These are phyloP conservation scores for Amanita molliuscula DNA, from an alignment of 768 basidiomycete genomes.

Conservation along the genomic window DNA sequence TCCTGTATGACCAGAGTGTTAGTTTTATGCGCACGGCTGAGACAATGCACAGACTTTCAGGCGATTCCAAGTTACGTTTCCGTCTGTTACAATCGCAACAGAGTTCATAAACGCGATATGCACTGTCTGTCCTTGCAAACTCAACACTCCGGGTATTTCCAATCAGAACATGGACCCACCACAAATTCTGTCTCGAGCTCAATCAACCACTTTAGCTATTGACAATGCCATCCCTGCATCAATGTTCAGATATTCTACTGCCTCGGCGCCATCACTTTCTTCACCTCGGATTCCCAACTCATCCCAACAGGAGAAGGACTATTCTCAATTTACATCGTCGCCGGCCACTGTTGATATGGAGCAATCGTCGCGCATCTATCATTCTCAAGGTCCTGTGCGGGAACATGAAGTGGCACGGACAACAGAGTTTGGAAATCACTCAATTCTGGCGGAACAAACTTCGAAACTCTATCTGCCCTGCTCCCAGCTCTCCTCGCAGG, in stretches of 20 bases:
- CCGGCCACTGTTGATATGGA: not conserved
- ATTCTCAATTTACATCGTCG: not conserved
- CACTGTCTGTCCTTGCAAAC: conserved; percentile 66
- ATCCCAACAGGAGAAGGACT: not conserved
- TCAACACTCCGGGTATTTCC: conserved; percentile 24
- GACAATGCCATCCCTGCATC: not conserved
- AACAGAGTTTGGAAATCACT: not conserved
- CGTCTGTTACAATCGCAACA: conserved; percentile 32
- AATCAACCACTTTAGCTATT: not conserved
- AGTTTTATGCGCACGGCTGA: conserved; percentile 3
- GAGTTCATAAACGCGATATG: conserved; percentile 56
- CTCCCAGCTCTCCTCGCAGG: conserved; percentile 2
- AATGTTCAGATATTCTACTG: not conserved
- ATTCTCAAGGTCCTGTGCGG: not conserved
- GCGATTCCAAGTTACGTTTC: conserved; percentile 69
- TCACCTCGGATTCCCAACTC: not conserved
- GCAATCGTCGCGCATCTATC: not conserved
- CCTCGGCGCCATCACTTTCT: not conserved
- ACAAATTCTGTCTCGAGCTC: not conserved
- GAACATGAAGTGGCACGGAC: not conserved
- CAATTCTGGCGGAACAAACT: not conserved
- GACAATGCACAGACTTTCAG: conserved; percentile 41
- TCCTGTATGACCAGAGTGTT: not conserved
- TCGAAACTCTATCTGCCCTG: not conserved
- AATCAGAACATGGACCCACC: conserved; percentile 2